Base-by-base conservation (phyloP, 2,329 filamentous ascomycete genomes). In the Grosmannia penicillata region DNA sequence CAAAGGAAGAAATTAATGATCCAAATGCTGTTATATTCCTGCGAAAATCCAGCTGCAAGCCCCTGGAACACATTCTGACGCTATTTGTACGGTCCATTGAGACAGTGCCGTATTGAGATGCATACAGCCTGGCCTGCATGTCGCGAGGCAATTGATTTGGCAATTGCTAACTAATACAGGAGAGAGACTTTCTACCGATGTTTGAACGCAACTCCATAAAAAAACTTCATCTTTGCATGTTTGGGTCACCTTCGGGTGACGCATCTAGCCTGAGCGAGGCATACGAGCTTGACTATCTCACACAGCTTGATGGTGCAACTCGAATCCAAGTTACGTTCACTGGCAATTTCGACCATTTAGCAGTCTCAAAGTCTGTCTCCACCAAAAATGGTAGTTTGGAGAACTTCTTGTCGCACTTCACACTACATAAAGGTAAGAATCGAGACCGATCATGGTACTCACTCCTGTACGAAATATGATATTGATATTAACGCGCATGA, bases 191-290 rank as follows among this genome's bases (percentile, higher is more conserved):
- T 13, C 17, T 38, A 4, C 36, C 36, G 6, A 18, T 36, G 7
- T 6, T 41, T 4, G 26, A 1, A 9, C 23, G 22, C 8, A 14
- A 26, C 4, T 9, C 7, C 4, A 26, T 41, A 21, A 33, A 15
- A 19, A 34, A 38, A 9, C 36, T 41, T 14, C 30, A 29, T n/a
- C 26, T 41, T 9, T 41, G 39, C 23, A 19, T 37, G 14, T 41
- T 37, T 17, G 23, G 36, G 9, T 10, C 35, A 3, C 24, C 19
- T 5, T 6, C 9, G 2, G 22, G 14, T 11, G 6, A 11, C 6
- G 10, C 26, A 5, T 17, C 28, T 13, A 26, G 15, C 22, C 23
- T 41, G n/a, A 8, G 14, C 5, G 39, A 41, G 22, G 27, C 17
- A 5, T 38, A 34, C 27, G 33, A 41, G 25, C 13, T 41, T n/a